Base-by-base conservation (phyloP, 148 eudicot species). In the Rhododendron molle region DNA sequence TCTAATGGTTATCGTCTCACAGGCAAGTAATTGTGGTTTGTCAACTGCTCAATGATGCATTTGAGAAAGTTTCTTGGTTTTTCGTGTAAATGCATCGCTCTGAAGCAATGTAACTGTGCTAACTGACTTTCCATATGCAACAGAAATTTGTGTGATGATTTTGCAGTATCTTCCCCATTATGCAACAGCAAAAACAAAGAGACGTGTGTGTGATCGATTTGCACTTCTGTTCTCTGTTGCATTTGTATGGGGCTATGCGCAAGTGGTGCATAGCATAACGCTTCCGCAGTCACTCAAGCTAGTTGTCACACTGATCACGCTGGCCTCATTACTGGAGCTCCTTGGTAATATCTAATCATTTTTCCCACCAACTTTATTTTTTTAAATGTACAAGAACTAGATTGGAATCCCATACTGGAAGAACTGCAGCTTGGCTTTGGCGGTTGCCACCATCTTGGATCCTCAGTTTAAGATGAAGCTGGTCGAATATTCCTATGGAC, bases 1-100 rank as follows among this genome's bases (percentile, higher is more conserved):
- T 77, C 15, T 93, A 69, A 88, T 94, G 87, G 43, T 92, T n/a
- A 50, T 92, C 76, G 85, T 91, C 87, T 90, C 98, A 83, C 98
- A 96, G 93, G 98, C 84, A 91, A 88, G 91, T 78, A 83, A 14
- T 30, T 8, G 34, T 80, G 12, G 1, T 56, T 62, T 54, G 46
- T 54, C 67, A 81, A 54, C 38, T 36, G 16, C 49, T 36, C 28
- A 38, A 18, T 47, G 28, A 7, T 79, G 58, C 30, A 77, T 20
- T 40, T 43, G 9, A 77, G 28, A 5, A 76, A 38, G 44, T 34
- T 73, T 32, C 21, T 1, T 14, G 43, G 76, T 30, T 26, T 34
- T 32, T 32, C 38, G 16, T 34, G 18, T 34, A 15, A 34, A 14
- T 46, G 16, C 16, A 73, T 73, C 74, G 0, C 34, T 69, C 74